Base-by-base conservation (phyloP, 345 rosid genomes). In the Camelina sativa region DNA sequence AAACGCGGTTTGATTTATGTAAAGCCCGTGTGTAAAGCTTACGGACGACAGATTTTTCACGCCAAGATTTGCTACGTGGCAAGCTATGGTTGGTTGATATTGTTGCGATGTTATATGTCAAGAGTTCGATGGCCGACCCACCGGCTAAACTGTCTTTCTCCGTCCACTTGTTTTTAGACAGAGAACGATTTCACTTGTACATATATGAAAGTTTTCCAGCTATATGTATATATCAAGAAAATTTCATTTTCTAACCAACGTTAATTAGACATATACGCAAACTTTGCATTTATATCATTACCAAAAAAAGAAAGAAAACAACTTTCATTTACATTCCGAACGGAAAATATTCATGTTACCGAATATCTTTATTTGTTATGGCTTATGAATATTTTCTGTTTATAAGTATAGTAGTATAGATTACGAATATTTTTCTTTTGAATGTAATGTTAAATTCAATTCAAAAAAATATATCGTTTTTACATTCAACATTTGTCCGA, bases 121-220 rank as follows among this genome's bases (percentile, higher is more conserved):
- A 16, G 59, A 69, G 52, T 69, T 76, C 58, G 79, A 76, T 61
- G 58, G 79, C 65, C 52, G 32, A 55, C 71, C 75, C 75, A 76
- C 69, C 62, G 32, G 55, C 79, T 76, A 20, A 51, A 5, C 59
- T 46, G 62, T 62, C 70, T 53, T 61, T 50, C 46, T 60, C 54
- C 19, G 61, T 40, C 79, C 54, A 59, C 67, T 59, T 59, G 73
- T 30, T 67, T 65, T 32, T 30, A 51, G 78, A 5, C 28, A 59
- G 67, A 74, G 44, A 47, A 38, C 5, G n/a, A 16, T 48, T 57
- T 57, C 15, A 30, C 60, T 10, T 22, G 60, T 16, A 20, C 8
- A 51, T 23, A n/a, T 13, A 22, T 34, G 50, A 65, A 22, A 11
- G 4, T 16, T 25, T 25, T 17, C 4, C 19, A n/a, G 1, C 37